A percentile compares a stretch with the other conserved stretches of the same genome.
Conservation (phyloP, 768 basidiomycete species). For the Antrodiella citrinella region DNA sequence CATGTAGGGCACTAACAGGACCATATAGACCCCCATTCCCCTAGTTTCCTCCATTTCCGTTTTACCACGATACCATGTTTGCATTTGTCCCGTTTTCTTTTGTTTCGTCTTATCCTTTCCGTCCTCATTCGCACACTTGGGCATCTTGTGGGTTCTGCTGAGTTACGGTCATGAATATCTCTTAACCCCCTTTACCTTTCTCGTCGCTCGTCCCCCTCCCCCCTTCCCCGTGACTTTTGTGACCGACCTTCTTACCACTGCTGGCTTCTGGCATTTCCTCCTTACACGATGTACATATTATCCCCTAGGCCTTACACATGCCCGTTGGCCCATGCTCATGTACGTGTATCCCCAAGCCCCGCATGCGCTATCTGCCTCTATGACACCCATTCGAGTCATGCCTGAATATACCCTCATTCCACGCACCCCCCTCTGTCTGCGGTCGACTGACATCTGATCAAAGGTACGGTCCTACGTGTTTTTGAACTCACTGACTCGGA, state of each 20-base stretch:
- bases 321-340: neutral
- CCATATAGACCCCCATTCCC: constrained; percentile 46
- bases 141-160: constrained; percentile 15
- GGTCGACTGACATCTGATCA: too few relatives aligned
- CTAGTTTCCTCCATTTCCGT: constrained; percentile 45
- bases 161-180: constrained; percentile 12
- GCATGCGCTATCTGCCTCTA: constrained; percentile 1
- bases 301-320: constrained; percentile 6
- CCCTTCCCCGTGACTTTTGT: constrained; percentile 5
- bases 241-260: constrained; percentile 12
- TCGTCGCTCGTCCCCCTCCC: neutral
- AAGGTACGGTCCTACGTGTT: too few relatives aligned
- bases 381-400: neutral
- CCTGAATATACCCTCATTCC: too few relatives aligned
- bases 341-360: constrained; percentile 6
- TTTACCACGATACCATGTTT: constrained; percentile 73
- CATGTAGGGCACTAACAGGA: constrained; percentile 68
- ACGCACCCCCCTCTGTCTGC: too few relatives aligned
- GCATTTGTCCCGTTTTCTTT: constrained; percentile 27
- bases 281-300: constrained; percentile 22
- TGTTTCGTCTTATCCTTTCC: constrained; percentile 13
- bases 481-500: too few relatives aligned
- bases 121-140: constrained; percentile 3
- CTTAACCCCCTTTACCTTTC: constrained; percentile 7
- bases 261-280: constrained; percentile 8